Conservation (phyloP, 345 rosid genomes). For the Leavenworthia alabamica region DNA sequence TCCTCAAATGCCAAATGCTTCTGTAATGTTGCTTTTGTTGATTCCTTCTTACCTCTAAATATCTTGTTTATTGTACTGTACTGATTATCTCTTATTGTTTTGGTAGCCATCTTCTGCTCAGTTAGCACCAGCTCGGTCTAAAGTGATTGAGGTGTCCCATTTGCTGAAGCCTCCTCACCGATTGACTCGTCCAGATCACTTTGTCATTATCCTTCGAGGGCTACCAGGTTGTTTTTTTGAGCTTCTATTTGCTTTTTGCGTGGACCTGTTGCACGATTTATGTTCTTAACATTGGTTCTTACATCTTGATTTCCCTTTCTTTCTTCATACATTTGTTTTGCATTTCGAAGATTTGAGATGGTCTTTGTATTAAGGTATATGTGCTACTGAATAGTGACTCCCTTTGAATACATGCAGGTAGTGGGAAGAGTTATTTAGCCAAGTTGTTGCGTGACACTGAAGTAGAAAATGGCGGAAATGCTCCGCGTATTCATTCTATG, state of each 20-base stretch:
- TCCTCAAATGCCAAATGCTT: slow-evolving; percentile 27
- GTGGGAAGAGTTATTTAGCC: slow-evolving; percentile 95
- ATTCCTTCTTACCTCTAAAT: background rate
- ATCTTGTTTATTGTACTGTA: slow-evolving; percentile 18
- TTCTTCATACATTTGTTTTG: background rate
- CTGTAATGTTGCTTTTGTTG: slow-evolving; percentile 4
- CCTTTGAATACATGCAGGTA: slow-evolving; percentile 41
- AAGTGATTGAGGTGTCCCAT: slow-evolving; percentile 55
- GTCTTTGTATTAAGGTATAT: background rate
- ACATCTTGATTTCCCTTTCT: background rate
- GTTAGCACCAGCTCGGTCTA: slow-evolving; percentile 38
- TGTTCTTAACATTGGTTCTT: background rate
- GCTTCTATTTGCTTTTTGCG: background rate
- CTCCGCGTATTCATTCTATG: slow-evolving; percentile 95
- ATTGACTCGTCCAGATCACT: slow-evolving; percentile 65
- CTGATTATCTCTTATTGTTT: slow-evolving; percentile 26
- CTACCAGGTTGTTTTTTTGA: slow-evolving; percentile 56
- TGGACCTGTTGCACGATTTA: background rate
- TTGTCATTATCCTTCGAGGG: slow-evolving; percentile 86
- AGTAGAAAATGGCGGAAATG: slow-evolving; percentile 78
- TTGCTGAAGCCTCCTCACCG: slow-evolving; percentile 68
- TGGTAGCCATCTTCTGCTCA: slow-evolving; percentile 32
- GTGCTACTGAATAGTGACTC: background rate
- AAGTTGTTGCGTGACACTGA: slow-evolving; percentile 85
- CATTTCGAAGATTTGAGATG: background rate